Evolutionary conservation across 257 asterid species (phyloP), one percentile per base, ranked within the genome.

Genomic region (Nicotiana paniculata): DNA sequence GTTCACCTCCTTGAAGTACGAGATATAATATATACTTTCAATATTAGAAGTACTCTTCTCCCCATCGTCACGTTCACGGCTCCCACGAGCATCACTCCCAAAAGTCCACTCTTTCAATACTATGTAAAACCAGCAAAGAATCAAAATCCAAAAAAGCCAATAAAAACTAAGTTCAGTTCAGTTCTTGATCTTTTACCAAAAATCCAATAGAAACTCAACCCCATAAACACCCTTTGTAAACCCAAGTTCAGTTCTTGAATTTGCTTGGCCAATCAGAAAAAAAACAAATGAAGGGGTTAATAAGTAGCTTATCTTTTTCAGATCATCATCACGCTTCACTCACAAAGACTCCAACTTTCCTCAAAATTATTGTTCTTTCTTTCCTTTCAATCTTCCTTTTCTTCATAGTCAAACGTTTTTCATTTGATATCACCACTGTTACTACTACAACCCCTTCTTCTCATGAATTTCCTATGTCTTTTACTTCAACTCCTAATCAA

Each of bases 311-410:
- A 16, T 59, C 91, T 37, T 48, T 87, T 30, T 32, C 88, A 16
- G 83, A 74, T 43, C 24, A 43, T 79, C 39, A 62, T 74, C 54
- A 62, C 53, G 21, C 39, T 48, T 58, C 79, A 67, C 54, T 77
- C 62, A 62, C 88, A 80, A 62, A 63, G 77, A 63, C 84, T 17
- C 81, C 86, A 51, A 77, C 88, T 68, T 82, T 85, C 82, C 51
- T 85, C 85, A 88, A 89, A 83, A 80, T 88, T 80, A 51, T 82
- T 77, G 72, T 86, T 55, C 72, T 90, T 72, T 83, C 88, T 53
- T 85, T 92, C 78, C 74, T 88, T 84, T 84, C 86, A 15, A 70
- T 89, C 89, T 16, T 86, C 37, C 51, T 88, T 28, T 84, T 89
- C 90, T 70, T 83, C 64, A 83, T 92, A 33, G 79, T 87, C 79